phyloP scores from a whole-genome alignment of 192 early-diverging fungal genomes.

The Mortierella alpina region DNA sequence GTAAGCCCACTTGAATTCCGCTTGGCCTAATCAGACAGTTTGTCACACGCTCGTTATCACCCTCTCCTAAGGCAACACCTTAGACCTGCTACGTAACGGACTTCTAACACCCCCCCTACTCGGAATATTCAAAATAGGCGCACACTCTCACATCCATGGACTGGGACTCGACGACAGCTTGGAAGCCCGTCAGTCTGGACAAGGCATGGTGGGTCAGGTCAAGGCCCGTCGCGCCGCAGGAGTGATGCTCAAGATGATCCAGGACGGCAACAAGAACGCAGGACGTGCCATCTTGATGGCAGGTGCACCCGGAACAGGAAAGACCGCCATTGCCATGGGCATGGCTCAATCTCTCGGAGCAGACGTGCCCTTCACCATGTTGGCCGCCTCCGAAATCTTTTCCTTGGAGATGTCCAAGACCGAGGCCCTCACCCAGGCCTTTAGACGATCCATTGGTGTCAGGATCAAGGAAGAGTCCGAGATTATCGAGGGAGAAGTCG shows the following conservation, averaged over 20 bases:
- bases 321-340: conserved; percentile 99
- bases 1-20: conserved; percentile 51
- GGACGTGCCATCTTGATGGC: conserved; percentile 98
- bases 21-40: background rate
- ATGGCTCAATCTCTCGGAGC: conserved; percentile 94
- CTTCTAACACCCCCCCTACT: too few relatives aligned
- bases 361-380: conserved; percentile 97
- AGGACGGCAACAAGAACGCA: conserved; percentile 94
- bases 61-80: background rate
- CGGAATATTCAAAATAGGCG: conserved; percentile 64
- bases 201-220: conserved; percentile 98
- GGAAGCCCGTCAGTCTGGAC: conserved; percentile 85
- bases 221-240: conserved; percentile 97
- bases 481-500: conserved; percentile 98
- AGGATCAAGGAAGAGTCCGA: conserved; percentile 99
- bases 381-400: conserved; percentile 98
- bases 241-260: conserved; percentile 96
- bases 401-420: conserved; percentile 99
- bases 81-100: too few relatives aligned
- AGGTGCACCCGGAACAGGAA: conserved; percentile 97
- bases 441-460: conserved; percentile 96
- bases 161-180: conserved; percentile 95
- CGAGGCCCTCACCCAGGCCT: conserved; percentile 97
- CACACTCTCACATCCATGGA: conserved; percentile 98
- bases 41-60: background rate